A percentile compares a stretch with the other conserved stretches of the same genome.
Evolutionary conservation across 495 filamentous ascomycete species (phyloP).

Genomic region (Aspergillus sclerotioniger): DNA sequence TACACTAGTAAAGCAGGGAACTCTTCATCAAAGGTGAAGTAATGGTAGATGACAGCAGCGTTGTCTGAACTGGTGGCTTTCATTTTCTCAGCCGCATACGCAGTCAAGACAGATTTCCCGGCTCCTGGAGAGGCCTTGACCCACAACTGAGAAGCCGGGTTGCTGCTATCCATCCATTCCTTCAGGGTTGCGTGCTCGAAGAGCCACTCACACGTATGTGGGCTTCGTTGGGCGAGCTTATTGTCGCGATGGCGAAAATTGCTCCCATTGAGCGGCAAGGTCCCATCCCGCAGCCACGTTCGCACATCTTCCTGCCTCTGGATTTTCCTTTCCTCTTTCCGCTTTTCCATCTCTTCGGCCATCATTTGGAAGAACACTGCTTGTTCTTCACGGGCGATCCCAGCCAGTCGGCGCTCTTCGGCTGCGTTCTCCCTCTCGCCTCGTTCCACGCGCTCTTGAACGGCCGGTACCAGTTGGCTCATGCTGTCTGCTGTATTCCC

Average conservation of each 20-base stretch:
- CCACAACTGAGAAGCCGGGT: not conserved
- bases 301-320: slow-evolving; percentile 1
- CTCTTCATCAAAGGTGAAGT: slow-evolving; percentile 4
- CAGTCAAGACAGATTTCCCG: slow-evolving; percentile 1
- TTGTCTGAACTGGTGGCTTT: not conserved
- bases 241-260: slow-evolving; percentile 3
- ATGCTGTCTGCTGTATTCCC: slow-evolving; percentile 2
- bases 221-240: not conserved
- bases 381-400: slow-evolving; percentile 1
- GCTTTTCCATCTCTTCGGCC: not conserved
- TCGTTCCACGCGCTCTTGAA: not conserved
- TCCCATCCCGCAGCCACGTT: not conserved
- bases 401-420: slow-evolving; percentile 2
- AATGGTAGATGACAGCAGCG: not conserved
- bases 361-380: not conserved
- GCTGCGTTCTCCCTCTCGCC: slow-evolving; percentile 1
- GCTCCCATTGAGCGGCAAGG: not conserved
- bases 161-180: not conserved
- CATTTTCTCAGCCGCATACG: not conserved
- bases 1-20: not conserved
- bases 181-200: not conserved
- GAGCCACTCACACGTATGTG: slow-evolving; percentile 6
- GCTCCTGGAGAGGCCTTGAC: not conserved
- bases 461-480: not conserved
- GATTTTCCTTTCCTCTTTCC: not conserved